These are phyloP conservation scores for Xylariaceae sp. DNA, from an alignment of 2,329 filamentous ascomycete genomes.

Conservation along the genomic window DNA sequence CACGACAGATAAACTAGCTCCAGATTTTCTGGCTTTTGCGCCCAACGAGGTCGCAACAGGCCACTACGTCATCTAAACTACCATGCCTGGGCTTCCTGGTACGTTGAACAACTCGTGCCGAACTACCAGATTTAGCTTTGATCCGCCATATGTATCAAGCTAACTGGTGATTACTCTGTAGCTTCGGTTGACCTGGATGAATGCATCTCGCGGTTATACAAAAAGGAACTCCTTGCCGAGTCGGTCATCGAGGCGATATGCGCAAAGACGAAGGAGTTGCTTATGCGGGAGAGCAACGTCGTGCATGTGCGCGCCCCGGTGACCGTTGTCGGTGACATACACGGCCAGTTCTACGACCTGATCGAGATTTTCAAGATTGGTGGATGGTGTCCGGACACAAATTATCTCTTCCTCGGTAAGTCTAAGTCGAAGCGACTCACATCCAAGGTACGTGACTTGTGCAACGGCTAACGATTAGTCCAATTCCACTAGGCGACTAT, in stretches of 20 bases:
- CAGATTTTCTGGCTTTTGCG: constrained; percentile 18
- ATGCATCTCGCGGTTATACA: constrained; percentile 96
- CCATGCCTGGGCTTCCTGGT: constrained; percentile 65
- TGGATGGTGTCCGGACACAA: constrained; percentile 95
- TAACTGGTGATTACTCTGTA: constrained; percentile 46
- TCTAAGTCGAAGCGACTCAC: constrained; percentile 2
- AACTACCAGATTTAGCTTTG: neutral
- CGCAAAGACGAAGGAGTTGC: constrained; percentile 96
- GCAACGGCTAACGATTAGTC: no score
- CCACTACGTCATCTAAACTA: constrained; percentile 21
- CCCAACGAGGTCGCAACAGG: constrained; percentile 17
- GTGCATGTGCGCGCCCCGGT: constrained; percentile 95
- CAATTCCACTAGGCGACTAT: constrained; percentile 75
- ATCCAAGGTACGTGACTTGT: neutral
- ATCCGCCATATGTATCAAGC: constrained; percentile 14
- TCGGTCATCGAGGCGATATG: constrained; percentile 99
- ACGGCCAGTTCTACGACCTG: constrained; percentile 98
- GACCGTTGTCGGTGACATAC: constrained; percentile 97
- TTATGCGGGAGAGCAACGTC: constrained; percentile 99
- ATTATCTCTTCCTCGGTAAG: constrained; percentile 93
- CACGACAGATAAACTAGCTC: constrained; percentile 14
- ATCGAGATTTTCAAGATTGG: constrained; percentile 99
- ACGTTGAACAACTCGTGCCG: constrained; percentile 38
- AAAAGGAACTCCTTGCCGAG: constrained; percentile 95
- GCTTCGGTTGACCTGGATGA: constrained; percentile 98